These are phyloP conservation scores for Neoscytalidium dimidiatum DNA, from an alignment of 2,329 filamentous ascomycete species.

Conservation along the genomic window DNA sequence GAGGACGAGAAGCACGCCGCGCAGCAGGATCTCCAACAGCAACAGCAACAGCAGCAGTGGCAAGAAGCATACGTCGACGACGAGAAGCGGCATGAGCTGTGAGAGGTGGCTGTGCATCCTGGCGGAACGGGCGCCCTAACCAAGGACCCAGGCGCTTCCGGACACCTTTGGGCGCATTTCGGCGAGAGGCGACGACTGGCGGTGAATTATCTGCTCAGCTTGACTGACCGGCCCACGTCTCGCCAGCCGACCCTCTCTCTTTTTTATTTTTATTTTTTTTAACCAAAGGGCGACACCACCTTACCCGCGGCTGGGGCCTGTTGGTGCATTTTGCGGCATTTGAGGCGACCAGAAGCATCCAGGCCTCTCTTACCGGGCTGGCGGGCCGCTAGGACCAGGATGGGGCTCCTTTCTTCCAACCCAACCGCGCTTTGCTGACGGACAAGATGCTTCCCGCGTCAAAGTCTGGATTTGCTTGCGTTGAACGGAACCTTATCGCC, in stretches of 20 bases:
- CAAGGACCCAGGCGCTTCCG: no score
- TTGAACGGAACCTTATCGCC: neutral
- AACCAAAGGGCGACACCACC: no score
- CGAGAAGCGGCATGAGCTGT: neutral
- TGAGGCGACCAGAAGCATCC: neutral
- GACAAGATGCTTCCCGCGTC: neutral
- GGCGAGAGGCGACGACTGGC: neutral
- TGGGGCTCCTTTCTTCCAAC: no score
- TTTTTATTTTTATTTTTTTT: no score
- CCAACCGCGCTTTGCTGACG: neutral
- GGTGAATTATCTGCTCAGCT: no score
- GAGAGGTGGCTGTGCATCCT: neutral
- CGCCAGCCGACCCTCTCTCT: no score
- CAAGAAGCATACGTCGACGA: neutral
- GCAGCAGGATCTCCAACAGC: neutral
- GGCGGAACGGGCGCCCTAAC: neutral
- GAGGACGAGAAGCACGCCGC: conserved; percentile 4
- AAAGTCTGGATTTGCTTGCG: neutral
- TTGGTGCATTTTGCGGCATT: neutral
- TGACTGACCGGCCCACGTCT: no score
- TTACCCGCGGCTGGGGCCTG: no score
- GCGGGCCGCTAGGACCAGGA: neutral
- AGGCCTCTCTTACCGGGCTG: neutral
- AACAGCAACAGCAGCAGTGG: neutral
- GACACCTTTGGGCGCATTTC: neutral